These are phyloP conservation scores for Puccinia brachypodii DNA, from an alignment of 1,284 basidiomycete genomes.

Conservation along the genomic window DNA sequence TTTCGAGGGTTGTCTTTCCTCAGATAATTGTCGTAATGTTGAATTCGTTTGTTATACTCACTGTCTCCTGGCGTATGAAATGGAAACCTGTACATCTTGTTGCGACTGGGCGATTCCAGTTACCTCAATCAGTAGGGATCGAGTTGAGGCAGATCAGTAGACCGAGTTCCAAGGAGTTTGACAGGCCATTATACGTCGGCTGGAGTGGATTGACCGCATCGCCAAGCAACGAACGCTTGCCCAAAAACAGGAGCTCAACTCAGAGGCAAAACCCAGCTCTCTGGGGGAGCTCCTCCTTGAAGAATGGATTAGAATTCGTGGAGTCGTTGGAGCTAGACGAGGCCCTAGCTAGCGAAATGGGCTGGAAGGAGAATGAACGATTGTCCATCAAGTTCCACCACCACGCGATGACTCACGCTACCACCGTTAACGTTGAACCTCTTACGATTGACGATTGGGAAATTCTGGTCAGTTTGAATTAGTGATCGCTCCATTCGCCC, in stretches of 20 bases:
- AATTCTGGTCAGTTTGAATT: conserved; percentile 25
- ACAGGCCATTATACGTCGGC: conserved; percentile 21
- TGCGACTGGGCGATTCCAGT: neutral
- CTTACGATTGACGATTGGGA: conserved; percentile 46
- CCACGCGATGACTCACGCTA: conserved; percentile 20
- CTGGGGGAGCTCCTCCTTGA: neutral
- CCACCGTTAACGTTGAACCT: conserved; percentile 44
- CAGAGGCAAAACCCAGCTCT: neutral
- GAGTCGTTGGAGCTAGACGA: conserved; percentile 34
- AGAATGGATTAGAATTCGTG: conserved; percentile 23
- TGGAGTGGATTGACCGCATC: conserved; percentile 44
- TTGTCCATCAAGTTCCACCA: conserved; percentile 34
- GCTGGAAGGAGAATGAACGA: conserved; percentile 42
- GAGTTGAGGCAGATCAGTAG: conserved; percentile 6
- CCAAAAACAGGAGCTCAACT: neutral
- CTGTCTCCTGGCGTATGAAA: neutral
- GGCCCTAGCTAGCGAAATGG: conserved; percentile 33
- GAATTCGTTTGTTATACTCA: neutral
- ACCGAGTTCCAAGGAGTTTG: conserved; percentile 8
- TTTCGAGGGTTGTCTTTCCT: neutral
- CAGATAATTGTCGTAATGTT: neutral
- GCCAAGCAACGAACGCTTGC: neutral
- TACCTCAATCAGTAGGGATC: conserved; percentile 40
- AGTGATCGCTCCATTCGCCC: neutral
- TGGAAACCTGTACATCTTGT: neutral